These are phyloP conservation scores for Roridomyces roridus DNA, from an alignment of 768 basidiomycete species.

Conservation along the genomic window DNA sequence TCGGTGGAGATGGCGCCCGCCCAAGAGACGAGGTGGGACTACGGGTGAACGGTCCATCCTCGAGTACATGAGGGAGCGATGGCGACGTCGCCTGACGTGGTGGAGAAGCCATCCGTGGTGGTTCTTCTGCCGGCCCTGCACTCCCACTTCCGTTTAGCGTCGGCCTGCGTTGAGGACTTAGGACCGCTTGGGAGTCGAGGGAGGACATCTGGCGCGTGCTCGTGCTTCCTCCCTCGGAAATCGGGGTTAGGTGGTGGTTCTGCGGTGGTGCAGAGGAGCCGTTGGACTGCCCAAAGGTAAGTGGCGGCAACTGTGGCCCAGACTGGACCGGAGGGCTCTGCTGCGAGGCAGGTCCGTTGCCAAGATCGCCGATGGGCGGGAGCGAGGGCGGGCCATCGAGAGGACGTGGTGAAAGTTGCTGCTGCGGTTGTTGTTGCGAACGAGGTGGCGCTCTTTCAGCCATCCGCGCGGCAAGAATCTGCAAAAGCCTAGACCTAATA, in stretches of 20 bases:
- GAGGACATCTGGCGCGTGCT: slow-evolving; percentile 31
- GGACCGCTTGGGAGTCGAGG: slow-evolving; percentile 28
- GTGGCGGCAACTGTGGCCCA: slow-evolving; percentile 65
- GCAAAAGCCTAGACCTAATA: slow-evolving; percentile 66
- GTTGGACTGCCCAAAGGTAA: slow-evolving; percentile 49
- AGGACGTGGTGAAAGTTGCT: slow-evolving; percentile 32
- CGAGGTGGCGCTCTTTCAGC: slow-evolving; percentile 39
- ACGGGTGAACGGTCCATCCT: slow-evolving; percentile 15
- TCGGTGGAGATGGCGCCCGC: slow-evolving; percentile 18
- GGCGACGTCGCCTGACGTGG: slow-evolving; percentile 10
- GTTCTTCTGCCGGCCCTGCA: not conserved
- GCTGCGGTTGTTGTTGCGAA: slow-evolving; percentile 34
- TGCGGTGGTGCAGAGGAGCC: slow-evolving; percentile 24
- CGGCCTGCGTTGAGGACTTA: slow-evolving; percentile 23
- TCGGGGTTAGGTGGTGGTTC: slow-evolving; percentile 60
- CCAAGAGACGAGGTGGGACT: slow-evolving; percentile 24
- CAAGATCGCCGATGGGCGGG: slow-evolving; percentile 39
- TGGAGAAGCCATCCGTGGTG: slow-evolving; percentile 11
- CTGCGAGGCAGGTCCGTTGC: slow-evolving; percentile 5
- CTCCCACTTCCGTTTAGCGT: slow-evolving; percentile 8
- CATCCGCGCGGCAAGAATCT: slow-evolving; percentile 71
- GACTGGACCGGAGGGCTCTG: slow-evolving; percentile 16
- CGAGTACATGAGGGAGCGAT: slow-evolving; percentile 5
- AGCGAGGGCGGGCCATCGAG: slow-evolving; percentile 40
- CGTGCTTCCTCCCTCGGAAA: slow-evolving; percentile 62